Evolutionary conservation across 805 yeast genomes (phyloP), one percentile per base, ranked within the genome.

Genomic region (Torulaspora gathmanii): DNA sequence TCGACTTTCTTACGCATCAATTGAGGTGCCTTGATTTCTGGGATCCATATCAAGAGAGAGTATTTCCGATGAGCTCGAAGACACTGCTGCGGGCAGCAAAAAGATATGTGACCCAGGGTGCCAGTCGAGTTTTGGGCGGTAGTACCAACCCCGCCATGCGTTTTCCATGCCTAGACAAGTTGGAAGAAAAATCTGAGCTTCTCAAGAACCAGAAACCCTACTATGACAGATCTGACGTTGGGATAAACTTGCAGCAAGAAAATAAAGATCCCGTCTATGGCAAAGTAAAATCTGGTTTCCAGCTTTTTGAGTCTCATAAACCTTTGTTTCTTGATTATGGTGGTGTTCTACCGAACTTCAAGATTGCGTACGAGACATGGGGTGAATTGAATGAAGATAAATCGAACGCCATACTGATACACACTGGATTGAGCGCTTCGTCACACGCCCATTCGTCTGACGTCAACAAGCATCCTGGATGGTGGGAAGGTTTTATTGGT

Each of bases 401-500:
- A 50, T 77, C 84, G 16, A 90, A 90, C 60, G 85, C 89, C 10
- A 77, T 90, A 16, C 70, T 90, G 29, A 67, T 90, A 8, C 96
- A 90, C 58, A 90, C 97, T 0, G 97, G 97, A 0, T 72, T 90
- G 15, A 86, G 95, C 0, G 96, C 96, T 0, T 86, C 95, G 0
- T 86, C 96, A 2, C 97, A 90, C 69, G 97, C 96, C 8, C 84
- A 79, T 57, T 86, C 95, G 2, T 93, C 86, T 48, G 69, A 71
- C 0, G 70, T 75, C 25, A 89, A 89, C 62, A 63, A 77, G 5
- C 76, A 77, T 50, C 79, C 80, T 4, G 97, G 97, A 12, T 90
- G 97, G 97, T 90, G 97, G 97, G 96, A 90, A 60, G 75, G 80
- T 46, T 89, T 89, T 65, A 87, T 90, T 42, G 97, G 97, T 0